A percentile compares a stretch with the other conserved stretches of the same genome.
Conservation (phyloP, 208 protist genomes). For the Novymonas esmeraldas region DNA sequence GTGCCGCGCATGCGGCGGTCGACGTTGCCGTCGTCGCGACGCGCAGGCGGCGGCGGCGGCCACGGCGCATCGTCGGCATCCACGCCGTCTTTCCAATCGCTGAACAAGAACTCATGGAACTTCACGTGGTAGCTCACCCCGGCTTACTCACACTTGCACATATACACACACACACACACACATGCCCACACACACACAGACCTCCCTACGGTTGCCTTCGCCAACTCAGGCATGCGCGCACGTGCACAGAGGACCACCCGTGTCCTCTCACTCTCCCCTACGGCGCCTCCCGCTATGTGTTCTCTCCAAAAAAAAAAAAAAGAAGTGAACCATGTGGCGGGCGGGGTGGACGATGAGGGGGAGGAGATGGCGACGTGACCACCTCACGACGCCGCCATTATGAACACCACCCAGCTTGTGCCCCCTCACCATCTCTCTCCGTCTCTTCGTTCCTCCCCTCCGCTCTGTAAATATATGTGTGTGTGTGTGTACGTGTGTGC, state of each 20-base stretch:
- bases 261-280: no score
- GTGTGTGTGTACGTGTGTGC: background rate
- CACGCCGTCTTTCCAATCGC: conserved; percentile 61
- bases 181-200: background rate
- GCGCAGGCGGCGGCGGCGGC: conserved; percentile 3
- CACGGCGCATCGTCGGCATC: no score
- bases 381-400: no score
- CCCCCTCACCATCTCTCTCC: background rate
- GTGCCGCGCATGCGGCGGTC: conserved; percentile 45
- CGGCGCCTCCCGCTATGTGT: no score
- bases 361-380: no score
- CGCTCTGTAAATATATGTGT: background rate
- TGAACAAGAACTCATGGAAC: conserved; percentile 86
- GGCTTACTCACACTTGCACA: background rate
- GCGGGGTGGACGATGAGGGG: no score
- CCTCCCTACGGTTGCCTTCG: background rate
- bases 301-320: no score
- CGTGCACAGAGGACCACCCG: no score
- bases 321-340: no score
- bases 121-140: conserved; percentile 66
- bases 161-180: background rate
- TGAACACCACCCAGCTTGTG: no score
- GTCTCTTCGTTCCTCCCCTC: background rate
- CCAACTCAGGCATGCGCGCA: background rate
- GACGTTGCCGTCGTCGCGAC: conserved; percentile 10